These are phyloP conservation scores for Brassica cretica DNA, from an alignment of 345 rosid genomes.

Conservation along the genomic window DNA sequence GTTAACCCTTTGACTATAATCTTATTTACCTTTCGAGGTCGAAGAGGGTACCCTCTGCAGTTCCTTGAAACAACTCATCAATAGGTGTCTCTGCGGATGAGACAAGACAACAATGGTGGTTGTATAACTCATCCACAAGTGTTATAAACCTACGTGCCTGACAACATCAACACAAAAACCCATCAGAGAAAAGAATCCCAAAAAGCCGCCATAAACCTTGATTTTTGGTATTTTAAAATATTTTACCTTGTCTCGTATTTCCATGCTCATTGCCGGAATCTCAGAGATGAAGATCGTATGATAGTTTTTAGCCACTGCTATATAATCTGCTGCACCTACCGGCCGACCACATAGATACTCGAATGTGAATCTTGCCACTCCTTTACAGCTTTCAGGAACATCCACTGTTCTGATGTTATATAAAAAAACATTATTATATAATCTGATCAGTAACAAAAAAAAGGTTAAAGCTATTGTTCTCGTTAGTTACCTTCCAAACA, in stretches of 20 bases:
- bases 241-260: conserved; percentile 75
- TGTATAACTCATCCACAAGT: conserved; percentile 87
- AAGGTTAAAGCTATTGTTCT: background rate
- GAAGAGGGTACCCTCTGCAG: conserved; percentile 86
- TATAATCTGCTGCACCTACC: conserved; percentile 94
- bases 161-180: conserved; percentile 19
- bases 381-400: conserved; percentile 81
- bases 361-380: conserved; percentile 75
- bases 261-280: conserved; percentile 86
- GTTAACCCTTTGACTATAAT: background rate
- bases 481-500: conserved; percentile 84
- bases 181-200: background rate
- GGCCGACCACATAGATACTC: conserved; percentile 86
- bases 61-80: conserved; percentile 92
- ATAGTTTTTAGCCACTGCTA: conserved; percentile 74
- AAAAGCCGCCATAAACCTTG: background rate
- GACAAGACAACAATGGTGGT: conserved; percentile 81
- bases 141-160: conserved; percentile 98
- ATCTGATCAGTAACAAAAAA: background rate
- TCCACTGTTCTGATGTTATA: conserved; percentile 57
- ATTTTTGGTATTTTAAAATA: background rate
- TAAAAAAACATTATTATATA: background rate
- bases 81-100: conserved; percentile 72
- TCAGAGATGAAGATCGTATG: conserved; percentile 81
- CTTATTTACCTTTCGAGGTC: conserved; percentile 70